Evolutionary conservation across 2,329 filamentous ascomycete species (phyloP).

Genomic region (Leptographium procerum): DNA sequence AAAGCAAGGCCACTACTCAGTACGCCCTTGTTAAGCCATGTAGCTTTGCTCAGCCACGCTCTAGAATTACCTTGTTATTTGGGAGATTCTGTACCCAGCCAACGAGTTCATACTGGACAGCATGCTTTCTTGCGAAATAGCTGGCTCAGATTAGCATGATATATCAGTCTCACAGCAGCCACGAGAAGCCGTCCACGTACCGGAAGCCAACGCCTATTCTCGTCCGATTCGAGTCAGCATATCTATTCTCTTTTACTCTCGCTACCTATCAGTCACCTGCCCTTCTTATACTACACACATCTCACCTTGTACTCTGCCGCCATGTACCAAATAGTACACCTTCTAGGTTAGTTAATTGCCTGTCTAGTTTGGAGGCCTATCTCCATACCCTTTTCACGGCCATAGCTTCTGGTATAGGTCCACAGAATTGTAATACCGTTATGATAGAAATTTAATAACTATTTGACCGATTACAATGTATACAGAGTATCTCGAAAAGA

Average conservation of each 20-base stretch:
- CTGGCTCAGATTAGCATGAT: slow-evolving; percentile 17
- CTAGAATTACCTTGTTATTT: slow-evolving; percentile 36
- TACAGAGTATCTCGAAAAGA: neutral
- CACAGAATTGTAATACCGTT: neutral
- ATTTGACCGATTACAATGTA: neutral
- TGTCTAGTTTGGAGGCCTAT: neutral
- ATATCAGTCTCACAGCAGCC: neutral
- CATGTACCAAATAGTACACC: slow-evolving; percentile 55
- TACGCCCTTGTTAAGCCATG: too few relatives aligned
- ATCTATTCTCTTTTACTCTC: neutral
- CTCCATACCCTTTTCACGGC: slow-evolving; percentile 12
- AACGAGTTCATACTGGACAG: slow-evolving; percentile 37
- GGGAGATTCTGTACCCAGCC: slow-evolving; percentile 52
- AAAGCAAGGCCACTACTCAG: too few relatives aligned
- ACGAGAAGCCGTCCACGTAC: slow-evolving; percentile 18
- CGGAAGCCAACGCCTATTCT: slow-evolving; percentile 44
- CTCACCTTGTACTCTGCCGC: slow-evolving; percentile 54
- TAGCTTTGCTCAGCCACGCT: neutral
- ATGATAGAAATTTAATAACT: neutral
- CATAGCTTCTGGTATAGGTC: slow-evolving; percentile 4
- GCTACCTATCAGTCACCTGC: neutral
- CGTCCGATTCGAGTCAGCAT: neutral
- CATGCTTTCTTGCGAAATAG: slow-evolving; percentile 43
- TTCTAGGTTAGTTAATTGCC: slow-evolving; percentile 16
- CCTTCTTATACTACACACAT: neutral